Evolutionary conservation across 164 flowering plant genomes (phyloP).

Genomic region (Cinnamomum chago): DNA sequence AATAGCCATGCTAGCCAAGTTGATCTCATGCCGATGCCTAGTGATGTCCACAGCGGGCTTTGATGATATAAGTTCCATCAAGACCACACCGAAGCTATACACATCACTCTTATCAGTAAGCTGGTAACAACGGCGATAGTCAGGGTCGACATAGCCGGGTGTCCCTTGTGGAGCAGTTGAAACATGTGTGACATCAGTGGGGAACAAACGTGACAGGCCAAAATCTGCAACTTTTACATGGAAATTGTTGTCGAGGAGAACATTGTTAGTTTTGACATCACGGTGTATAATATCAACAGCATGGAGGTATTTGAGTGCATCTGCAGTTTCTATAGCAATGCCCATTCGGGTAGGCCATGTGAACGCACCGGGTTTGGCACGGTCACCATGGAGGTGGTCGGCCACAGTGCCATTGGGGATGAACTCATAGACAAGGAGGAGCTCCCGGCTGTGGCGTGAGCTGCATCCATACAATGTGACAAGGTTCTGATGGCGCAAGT

Average conservation of each 20-base stretch:
- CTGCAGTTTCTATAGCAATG: too few relatives aligned
- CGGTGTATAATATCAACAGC: too few relatives aligned
- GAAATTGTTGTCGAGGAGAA: slow-evolving; percentile 40
- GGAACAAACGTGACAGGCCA: slow-evolving; percentile 66
- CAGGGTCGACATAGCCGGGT: slow-evolving; percentile 90
- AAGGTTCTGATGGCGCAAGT: slow-evolving; percentile 58
- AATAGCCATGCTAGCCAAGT: slow-evolving; percentile 64
- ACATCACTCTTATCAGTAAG: slow-evolving; percentile 83
- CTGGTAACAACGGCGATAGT: slow-evolving; percentile 72
- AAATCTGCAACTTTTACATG: slow-evolving; percentile 82
- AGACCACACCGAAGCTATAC: slow-evolving; percentile 81
- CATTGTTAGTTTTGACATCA: too few relatives aligned
- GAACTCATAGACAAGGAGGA: slow-evolving; percentile 44
- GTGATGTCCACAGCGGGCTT: slow-evolving; percentile 60
- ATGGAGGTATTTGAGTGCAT: too few relatives aligned
- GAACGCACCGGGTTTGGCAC: too few relatives aligned
- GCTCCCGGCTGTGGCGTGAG: slow-evolving; percentile 56
- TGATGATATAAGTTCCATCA: slow-evolving; percentile 69
- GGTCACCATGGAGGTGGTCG: too few relatives aligned
- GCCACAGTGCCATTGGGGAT: too few relatives aligned
- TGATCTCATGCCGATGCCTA: slow-evolving; percentile 59
- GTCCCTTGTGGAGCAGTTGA: slow-evolving; percentile 88
- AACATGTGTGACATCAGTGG: slow-evolving; percentile 58
- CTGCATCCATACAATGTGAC: slow-evolving; percentile 80
- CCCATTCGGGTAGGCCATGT: too few relatives aligned